Base-by-base conservation (phyloP, 2,329 filamentous ascomycete species). In the Clarireedia paspali region DNA sequence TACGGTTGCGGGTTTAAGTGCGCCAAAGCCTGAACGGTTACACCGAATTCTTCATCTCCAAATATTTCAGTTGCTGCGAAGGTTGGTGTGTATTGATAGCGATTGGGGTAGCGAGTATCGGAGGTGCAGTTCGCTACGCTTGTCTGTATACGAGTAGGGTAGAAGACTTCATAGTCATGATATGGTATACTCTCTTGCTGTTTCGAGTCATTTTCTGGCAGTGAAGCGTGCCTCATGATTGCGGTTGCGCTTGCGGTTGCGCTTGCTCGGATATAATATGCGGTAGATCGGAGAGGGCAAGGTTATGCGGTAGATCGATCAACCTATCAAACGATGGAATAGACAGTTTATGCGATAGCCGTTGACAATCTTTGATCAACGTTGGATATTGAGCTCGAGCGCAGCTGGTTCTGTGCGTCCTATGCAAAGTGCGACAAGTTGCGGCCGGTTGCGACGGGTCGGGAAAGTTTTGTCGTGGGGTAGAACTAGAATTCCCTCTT, bases 81-180 rank as follows among this genome's bases (percentile, higher is more conserved):
- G 12, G 24, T 50, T 27, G 24, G 20, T 26, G 15, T 34, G 30
- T 5, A 39, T 24, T 34, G 34, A 30, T 20, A 48, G 23, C 5
- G 51, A 23, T 15, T 27, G 30, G 15, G 14, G 44, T 42, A 42
- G 30, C 14, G 51, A 4, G 44, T 15, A 30, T 54, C 20, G 1
- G 36, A 47, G 40, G 44, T 24, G 15, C 20, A 48, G 36, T 9
- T 24, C 3, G 24, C 20, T 26, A 23, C 51, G 23, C 45, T 23
- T 17, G 45, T 12, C 30, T 48, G 51, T 45, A 20, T 20, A 20
- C 20, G 20, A 20, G 48, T 26, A 7, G 44, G 30, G 34, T 48
- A 54, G 7, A 23, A 42, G 12, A 10, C 10, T 48, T 54, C 44
- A n/a, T 54, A 48, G n/a, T 47, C 51, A 38, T 54, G 27, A n/a